Conservation (phyloP, 257 asterid species). For the Cordia subcordata region DNA sequence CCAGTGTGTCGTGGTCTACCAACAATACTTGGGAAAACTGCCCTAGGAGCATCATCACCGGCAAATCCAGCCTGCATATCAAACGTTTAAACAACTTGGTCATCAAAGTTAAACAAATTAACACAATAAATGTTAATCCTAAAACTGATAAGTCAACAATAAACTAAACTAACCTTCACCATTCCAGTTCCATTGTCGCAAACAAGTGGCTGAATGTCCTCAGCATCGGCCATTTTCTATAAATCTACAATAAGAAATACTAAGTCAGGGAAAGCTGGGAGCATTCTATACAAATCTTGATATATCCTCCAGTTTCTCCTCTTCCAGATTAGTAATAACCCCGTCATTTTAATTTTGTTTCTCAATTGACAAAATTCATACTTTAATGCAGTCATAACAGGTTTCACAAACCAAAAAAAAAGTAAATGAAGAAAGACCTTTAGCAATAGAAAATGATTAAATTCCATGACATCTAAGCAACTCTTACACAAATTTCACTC, state of each 20-base stretch:
- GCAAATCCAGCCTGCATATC: slow-evolving; percentile 40
- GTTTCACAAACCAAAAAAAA: too few relatives aligned
- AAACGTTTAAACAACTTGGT: neutral
- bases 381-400: too few relatives aligned
- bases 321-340: too few relatives aligned
- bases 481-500: too few relatives aligned
- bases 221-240: slow-evolving; percentile 32
- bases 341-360: too few relatives aligned
- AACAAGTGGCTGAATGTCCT: slow-evolving; percentile 42
- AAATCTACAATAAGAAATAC: slow-evolving; percentile 3
- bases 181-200: slow-evolving; percentile 48
- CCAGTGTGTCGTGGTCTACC: slow-evolving; percentile 51
- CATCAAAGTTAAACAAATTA: neutral
- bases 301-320: too few relatives aligned
- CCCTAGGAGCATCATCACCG: slow-evolving; percentile 52
- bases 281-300: too few relatives aligned
- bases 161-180: slow-evolving; percentile 26
- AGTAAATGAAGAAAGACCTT: too few relatives aligned
- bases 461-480: too few relatives aligned
- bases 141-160: neutral
- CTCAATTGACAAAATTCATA: too few relatives aligned
- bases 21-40: slow-evolving; percentile 45
- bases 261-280: too few relatives aligned
- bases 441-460: too few relatives aligned
- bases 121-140: neutral